Evolutionary conservation across 345 rosid species (phyloP).

Genomic region (Cardamine occulta): DNA sequence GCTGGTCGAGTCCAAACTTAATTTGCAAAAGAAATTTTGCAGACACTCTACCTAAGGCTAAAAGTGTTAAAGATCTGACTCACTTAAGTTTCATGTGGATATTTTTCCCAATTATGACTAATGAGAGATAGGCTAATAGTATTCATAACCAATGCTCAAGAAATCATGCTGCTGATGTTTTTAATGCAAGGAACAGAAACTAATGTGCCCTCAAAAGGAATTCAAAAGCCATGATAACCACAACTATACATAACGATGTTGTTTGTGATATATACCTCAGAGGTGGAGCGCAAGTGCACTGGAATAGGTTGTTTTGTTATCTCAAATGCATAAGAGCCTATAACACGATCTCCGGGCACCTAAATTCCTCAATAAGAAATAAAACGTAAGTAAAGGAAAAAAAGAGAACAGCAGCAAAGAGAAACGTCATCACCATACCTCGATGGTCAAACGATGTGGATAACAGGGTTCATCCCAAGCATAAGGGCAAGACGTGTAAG

Average conservation of each 20-base stretch:
- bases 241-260: conserved; percentile 16
- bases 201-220: conserved; percentile 8
- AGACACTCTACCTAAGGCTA: conserved; percentile 13
- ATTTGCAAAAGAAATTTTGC: not conserved
- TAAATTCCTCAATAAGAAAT: conserved; percentile 40
- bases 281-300: conserved; percentile 67
- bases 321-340: conserved; percentile 84
- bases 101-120: conserved; percentile 10
- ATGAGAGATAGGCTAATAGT: not conserved
- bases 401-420: conserved; percentile 13
- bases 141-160: conserved; percentile 14
- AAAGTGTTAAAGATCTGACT: not conserved
- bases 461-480: conserved; percentile 98
- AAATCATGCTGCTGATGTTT: conserved; percentile 6
- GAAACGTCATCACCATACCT: conserved; percentile 53
- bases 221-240: conserved; percentile 24
- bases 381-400: conserved; percentile 19
- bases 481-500: conserved; percentile 82
- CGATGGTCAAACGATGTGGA: conserved; percentile 83
- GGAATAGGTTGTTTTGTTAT: conserved; percentile 64
- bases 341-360: conserved; percentile 88
- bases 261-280: conserved; percentile 59
- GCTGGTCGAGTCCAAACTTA: conserved; percentile 5
- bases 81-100: not conserved
- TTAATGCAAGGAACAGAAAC: not conserved